Evolutionary conservation across 179 eudicot species (phyloP).

Genomic region (Camellia oleifera): DNA sequence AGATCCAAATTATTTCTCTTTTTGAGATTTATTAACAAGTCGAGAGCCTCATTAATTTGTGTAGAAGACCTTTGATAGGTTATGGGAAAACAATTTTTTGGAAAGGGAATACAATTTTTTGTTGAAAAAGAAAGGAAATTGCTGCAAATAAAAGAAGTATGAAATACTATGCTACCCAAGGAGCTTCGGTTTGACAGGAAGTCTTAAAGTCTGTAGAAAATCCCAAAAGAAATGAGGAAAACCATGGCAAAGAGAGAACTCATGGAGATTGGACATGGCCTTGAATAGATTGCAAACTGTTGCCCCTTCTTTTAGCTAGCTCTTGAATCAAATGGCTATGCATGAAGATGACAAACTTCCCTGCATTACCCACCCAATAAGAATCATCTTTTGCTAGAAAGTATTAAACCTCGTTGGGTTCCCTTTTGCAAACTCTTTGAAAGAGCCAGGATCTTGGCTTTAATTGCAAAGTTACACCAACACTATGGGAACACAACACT

Average conservation of each 20-base stretch:
- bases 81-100: not conserved
- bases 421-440: not conserved
- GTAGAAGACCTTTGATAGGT: too few species aligned
- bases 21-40: too few species aligned
- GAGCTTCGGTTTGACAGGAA: not conserved
- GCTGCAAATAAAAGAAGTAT: not conserved
- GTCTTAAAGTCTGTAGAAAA: not conserved
- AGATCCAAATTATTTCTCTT: too few species aligned
- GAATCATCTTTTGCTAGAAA: not conserved
- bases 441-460: not conserved
- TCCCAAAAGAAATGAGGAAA: not conserved
- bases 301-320: not conserved
- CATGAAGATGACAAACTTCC: not conserved
- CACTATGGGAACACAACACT: not conserved
- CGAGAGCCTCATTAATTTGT: too few species aligned
- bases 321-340: not conserved
- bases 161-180: not conserved
- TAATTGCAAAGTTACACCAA: not conserved
- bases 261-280: not conserved
- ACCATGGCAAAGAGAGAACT: not conserved
- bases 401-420: not conserved
- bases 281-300: not conserved
- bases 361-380: constrained; percentile 1
- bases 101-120: not conserved
- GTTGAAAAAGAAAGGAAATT: not conserved